Evolutionary conservation across 2,329 filamentous ascomycete genomes (phyloP).

Genomic region (Teratosphaeria gauchensis): DNA sequence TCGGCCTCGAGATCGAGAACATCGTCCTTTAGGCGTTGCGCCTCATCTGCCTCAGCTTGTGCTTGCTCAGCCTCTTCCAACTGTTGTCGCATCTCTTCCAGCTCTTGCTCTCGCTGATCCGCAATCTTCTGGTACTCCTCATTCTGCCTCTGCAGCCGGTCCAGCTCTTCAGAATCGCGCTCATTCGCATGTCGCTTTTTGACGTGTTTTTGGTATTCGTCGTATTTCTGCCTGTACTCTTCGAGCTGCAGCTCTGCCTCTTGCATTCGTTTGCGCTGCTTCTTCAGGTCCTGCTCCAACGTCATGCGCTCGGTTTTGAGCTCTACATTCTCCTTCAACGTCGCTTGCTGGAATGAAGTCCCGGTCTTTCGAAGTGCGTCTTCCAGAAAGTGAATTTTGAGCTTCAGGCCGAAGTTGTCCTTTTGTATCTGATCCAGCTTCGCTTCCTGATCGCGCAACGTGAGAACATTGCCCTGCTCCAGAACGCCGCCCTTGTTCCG

Average conservation of each 20-base stretch:
- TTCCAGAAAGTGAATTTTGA: slow-evolving; percentile 95
- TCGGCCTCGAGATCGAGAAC: slow-evolving; percentile 40
- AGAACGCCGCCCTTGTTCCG: slow-evolving; percentile 53
- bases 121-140: slow-evolving; percentile 33
- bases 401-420: slow-evolving; percentile 92
- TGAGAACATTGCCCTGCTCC: slow-evolving; percentile 81
- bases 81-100: slow-evolving; percentile 32
- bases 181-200: slow-evolving; percentile 64
- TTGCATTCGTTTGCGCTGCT: slow-evolving; percentile 74
- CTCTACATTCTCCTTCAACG: slow-evolving; percentile 89
- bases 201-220: slow-evolving; percentile 72
- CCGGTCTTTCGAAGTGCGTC: slow-evolving; percentile 80
- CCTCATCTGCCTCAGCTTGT: slow-evolving; percentile 25
- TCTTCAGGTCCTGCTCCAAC: slow-evolving; percentile 76
- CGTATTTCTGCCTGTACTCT: slow-evolving; percentile 68
- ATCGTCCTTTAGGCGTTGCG: slow-evolving; percentile 37
- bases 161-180: slow-evolving; percentile 54
- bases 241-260: slow-evolving; percentile 81
- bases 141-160: slow-evolving; percentile 34
- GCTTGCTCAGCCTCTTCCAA: slow-evolving; percentile 30
- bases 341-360: slow-evolving; percentile 78
- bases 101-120: slow-evolving; percentile 33
- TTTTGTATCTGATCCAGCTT: slow-evolving; percentile 92
- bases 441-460: slow-evolving; percentile 87
- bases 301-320: slow-evolving; percentile 88